Conservation (phyloP, 2,329 filamentous ascomycete species). For the Stachybotrys echinatus region DNA sequence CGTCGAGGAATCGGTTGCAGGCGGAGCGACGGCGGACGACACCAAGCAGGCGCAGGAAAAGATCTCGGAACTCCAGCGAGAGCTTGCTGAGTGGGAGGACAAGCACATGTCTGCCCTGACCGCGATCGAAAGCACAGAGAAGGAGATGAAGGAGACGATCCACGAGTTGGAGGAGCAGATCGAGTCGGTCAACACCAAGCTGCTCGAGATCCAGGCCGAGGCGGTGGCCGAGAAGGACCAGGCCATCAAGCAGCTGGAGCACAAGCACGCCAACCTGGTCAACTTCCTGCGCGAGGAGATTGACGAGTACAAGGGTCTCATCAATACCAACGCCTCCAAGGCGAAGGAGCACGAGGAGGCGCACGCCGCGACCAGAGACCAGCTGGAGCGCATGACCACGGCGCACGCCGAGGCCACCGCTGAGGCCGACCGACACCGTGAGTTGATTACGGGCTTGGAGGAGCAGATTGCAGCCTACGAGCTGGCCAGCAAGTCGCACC, state of each 20-base stretch:
- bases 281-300: slow-evolving; percentile 66
- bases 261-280: slow-evolving; percentile 55
- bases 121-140: slow-evolving; percentile 67
- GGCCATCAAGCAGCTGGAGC: slow-evolving; percentile 38
- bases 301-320: slow-evolving; percentile 72
- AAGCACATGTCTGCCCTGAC: slow-evolving; percentile 70
- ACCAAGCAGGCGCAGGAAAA: slow-evolving; percentile 39
- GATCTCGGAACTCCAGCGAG: slow-evolving; percentile 62
- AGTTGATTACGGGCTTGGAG: slow-evolving; percentile 48
- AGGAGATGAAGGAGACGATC: slow-evolving; percentile 66
- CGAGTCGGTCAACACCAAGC: slow-evolving; percentile 46
- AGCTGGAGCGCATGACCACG: slow-evolving; percentile 62
- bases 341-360: slow-evolving; percentile 71
- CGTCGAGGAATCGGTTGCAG: slow-evolving; percentile 29
- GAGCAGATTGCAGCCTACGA: slow-evolving; percentile 57
- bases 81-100: slow-evolving; percentile 68
- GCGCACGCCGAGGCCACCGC: slow-evolving; percentile 47
- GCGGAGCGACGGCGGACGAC: neutral
- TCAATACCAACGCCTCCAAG: slow-evolving; percentile 62
- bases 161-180: slow-evolving; percentile 63
- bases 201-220: slow-evolving; percentile 36
- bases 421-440: slow-evolving; percentile 39
- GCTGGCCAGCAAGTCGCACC: slow-evolving; percentile 47
- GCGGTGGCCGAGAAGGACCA: slow-evolving; percentile 32
- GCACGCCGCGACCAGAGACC: slow-evolving; percentile 58